Evolutionary conservation across 345 rosid genomes (phyloP), one percentile per base, ranked within the genome.

Genomic region (Durio zibethinus): DNA sequence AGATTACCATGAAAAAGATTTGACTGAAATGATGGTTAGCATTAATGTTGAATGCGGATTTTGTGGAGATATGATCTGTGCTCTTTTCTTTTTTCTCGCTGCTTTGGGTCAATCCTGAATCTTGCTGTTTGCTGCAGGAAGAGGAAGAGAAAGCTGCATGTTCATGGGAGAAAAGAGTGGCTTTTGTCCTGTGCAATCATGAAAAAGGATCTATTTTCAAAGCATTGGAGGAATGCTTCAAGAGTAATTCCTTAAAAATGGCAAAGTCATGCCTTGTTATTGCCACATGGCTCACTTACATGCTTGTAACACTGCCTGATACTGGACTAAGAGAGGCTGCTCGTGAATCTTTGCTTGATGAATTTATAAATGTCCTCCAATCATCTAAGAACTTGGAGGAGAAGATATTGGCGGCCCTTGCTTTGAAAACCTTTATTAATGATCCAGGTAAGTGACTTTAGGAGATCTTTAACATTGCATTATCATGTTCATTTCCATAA

Each of bases 131-230:
- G 20, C 11, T 77, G 36, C 67, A 91, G 92, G 87, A 84, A 60
- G 88, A 73, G 57, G 94, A 91, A 78, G 94, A 84, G 85, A 85
- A 78, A 68, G 91, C 87, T 20, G 35, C 59, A 50, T 79, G 52
- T 76, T 78, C 87, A 48, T 91, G 94, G 94, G 92, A 89, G 86
- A 89, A 74, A 80, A 85, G 79, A 64, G 86, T 85, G 36, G 85
- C 91, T 11, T 89, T 81, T 79, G 90, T 84, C 29, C 85, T 91
- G 7, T 85, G 91, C 86, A 89, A 89, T 77, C 91, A 91, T 75
- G 92, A 86, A 77, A 85, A 83, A n/a, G 92, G 94, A 63, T 80
- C 85, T 21, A 89, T 91, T 77, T 91, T 91, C 71, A 91, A 85
- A 77, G 88, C 90, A 54, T 72, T 91, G 65, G 88, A 84, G 79